A percentile compares a stretch with the other conserved stretches of the same genome.
Evolutionary conservation across 495 filamentous ascomycete genomes (phyloP).

Genomic region (Podospora conica): DNA sequence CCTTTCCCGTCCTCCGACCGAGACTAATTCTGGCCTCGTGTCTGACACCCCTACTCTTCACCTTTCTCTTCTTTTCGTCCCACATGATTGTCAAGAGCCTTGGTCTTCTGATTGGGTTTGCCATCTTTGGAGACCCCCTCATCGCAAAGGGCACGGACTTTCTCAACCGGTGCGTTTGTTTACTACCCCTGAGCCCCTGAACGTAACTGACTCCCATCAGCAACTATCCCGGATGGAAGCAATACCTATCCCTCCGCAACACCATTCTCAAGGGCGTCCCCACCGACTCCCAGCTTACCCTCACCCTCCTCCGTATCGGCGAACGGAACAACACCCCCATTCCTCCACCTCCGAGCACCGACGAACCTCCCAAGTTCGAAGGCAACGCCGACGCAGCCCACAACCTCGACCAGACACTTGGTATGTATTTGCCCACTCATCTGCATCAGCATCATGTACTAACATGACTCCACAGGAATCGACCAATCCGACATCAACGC

Average conservation of each 20-base stretch:
- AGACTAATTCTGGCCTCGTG: neutral
- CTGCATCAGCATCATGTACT: neutral
- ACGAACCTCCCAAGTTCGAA: constrained; percentile 22
- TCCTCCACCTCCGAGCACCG: constrained; percentile 59
- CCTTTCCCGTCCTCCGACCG: neutral
- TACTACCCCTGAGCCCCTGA: neutral
- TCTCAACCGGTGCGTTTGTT: neutral
- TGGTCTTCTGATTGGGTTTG: constrained; percentile 58
- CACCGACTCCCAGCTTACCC: constrained; percentile 74
- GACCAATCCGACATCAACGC: neutral
- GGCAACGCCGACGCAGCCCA: constrained; percentile 42
- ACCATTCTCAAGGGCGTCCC: constrained; percentile 70
- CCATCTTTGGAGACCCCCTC: constrained; percentile 71
- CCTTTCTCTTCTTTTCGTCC: constrained; percentile 47
- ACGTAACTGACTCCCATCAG: constrained; percentile 46
- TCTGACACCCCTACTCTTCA: neutral
- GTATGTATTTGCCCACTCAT: neutral
- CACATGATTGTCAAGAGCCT: constrained; percentile 63
- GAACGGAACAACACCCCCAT: constrained; percentile 73
- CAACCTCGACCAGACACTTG: constrained; percentile 32
- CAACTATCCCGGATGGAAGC: constrained; percentile 63
- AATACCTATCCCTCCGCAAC: constrained; percentile 57
- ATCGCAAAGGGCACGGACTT: constrained; percentile 43
- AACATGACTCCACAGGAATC: neutral
- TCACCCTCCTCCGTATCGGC: constrained; percentile 75